Evolutionary conservation across 2,329 filamentous ascomycete species (phyloP).

Genomic region (Decorospora gaudefroyi): DNA sequence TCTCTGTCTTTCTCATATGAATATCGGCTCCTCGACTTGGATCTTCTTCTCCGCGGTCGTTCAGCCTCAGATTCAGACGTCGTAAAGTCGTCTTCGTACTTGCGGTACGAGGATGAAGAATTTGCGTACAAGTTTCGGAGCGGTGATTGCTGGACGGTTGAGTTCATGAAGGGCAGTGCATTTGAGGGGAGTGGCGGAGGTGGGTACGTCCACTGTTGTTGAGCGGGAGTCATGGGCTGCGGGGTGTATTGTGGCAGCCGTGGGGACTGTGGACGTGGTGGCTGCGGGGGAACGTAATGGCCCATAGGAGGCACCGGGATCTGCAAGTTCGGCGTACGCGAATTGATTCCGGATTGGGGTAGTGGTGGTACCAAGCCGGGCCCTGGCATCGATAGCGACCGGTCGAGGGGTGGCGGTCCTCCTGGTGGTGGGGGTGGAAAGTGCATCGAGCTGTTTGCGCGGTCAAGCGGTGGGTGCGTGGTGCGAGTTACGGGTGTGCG

Average conservation of each 20-base stretch:
- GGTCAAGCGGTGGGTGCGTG: slow-evolving; percentile 26
- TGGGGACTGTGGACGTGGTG: slow-evolving; percentile 9
- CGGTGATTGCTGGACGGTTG: slow-evolving; percentile 20
- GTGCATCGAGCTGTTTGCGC: slow-evolving; percentile 27
- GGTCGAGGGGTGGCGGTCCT: slow-evolving; percentile 32
- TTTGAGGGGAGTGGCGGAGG: neutral
- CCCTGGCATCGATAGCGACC: slow-evolving; percentile 34
- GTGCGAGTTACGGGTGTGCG: slow-evolving; percentile 29
- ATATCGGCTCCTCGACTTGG: slow-evolving; percentile 17
- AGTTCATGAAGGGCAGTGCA: neutral
- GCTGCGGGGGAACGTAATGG: slow-evolving; percentile 7
- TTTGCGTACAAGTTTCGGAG: slow-evolving; percentile 20
- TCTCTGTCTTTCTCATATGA: slow-evolving; percentile 8
- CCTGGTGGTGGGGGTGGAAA: slow-evolving; percentile 13
- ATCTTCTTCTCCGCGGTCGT: slow-evolving; percentile 20
- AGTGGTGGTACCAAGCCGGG: slow-evolving; percentile 15
- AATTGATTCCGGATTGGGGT: slow-evolving; percentile 12
- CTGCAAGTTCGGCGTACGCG: slow-evolving; percentile 23
- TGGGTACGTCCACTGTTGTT: neutral
- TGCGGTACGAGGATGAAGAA: slow-evolving; percentile 6
- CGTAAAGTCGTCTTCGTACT: slow-evolving; percentile 24
- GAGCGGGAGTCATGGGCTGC: slow-evolving; percentile 7
- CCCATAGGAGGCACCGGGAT: slow-evolving; percentile 14
- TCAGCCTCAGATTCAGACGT: slow-evolving; percentile 35
- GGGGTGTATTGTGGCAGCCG: slow-evolving; percentile 15